These are phyloP conservation scores for Lactarius deliciosus DNA, from an alignment of 768 basidiomycete species.

Conservation along the genomic window DNA sequence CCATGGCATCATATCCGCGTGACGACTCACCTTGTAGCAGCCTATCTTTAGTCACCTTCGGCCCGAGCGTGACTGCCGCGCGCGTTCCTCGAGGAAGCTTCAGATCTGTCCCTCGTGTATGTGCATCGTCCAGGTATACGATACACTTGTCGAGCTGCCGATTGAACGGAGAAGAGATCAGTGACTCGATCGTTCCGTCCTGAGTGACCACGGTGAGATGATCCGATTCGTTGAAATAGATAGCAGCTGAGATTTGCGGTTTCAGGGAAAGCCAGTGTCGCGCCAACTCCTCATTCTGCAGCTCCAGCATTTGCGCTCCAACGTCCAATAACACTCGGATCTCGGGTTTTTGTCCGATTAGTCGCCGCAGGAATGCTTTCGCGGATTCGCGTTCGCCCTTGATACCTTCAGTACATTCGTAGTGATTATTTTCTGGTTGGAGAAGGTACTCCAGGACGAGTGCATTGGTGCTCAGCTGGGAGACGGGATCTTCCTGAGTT, in stretches of 20 bases:
- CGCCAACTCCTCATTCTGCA: slow-evolving; percentile 45
- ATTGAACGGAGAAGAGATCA: slow-evolving; percentile 37
- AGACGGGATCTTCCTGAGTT: slow-evolving; percentile 39
- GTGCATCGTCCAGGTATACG: neutral
- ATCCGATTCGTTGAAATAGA: slow-evolving; percentile 38
- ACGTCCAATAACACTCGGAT: slow-evolving; percentile 54
- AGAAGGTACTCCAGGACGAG: slow-evolving; percentile 43
- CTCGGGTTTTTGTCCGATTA: slow-evolving; percentile 39
- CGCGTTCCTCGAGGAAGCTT: neutral
- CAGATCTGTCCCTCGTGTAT: slow-evolving; percentile 4
- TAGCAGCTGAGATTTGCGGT: slow-evolving; percentile 39
- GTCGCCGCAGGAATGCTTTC: slow-evolving; percentile 34
- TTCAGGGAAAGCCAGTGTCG: slow-evolving; percentile 41
- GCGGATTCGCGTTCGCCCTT: slow-evolving; percentile 25
- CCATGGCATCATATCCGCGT: no score
- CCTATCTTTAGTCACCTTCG: neutral
- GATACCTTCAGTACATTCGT: slow-evolving; percentile 31
- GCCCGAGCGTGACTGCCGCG: neutral
- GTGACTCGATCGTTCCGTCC: slow-evolving; percentile 38
- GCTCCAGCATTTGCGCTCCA: slow-evolving; percentile 56
- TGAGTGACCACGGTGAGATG: slow-evolving; percentile 30
- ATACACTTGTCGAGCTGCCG: neutral
- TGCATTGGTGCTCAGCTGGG: slow-evolving; percentile 51
- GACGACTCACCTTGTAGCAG: slow-evolving; percentile 52
- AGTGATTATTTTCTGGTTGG: slow-evolving; percentile 42